Evolutionary conservation across 495 filamentous ascomycete genomes (phyloP).

Genomic region (Hypomontagnella submonticulosa): DNA sequence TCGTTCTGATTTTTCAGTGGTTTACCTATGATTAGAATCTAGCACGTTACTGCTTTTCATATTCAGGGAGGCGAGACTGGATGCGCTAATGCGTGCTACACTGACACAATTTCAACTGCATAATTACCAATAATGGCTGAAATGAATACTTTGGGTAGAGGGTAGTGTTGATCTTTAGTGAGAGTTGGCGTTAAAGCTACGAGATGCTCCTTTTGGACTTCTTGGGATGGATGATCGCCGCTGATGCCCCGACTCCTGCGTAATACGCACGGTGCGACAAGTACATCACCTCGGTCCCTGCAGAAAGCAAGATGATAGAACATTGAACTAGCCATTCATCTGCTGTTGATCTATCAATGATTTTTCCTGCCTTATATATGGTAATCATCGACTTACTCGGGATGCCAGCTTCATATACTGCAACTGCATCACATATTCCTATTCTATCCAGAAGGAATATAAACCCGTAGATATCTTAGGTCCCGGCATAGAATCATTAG

Average conservation of each 20-base stretch:
- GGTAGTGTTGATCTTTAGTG: conserved; percentile 31
- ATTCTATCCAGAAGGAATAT: too few relatives aligned
- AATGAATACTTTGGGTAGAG: conserved; percentile 15
- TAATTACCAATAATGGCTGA: conserved; percentile 27
- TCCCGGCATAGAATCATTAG: too few relatives aligned
- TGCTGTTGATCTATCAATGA: conserved; percentile 28
- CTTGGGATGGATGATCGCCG: conserved; percentile 36
- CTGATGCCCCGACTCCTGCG: conserved; percentile 20
- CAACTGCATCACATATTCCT: too few relatives aligned
- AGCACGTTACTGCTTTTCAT: conserved; percentile 6
- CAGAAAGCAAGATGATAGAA: conserved; percentile 16
- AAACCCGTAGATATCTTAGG: too few relatives aligned
- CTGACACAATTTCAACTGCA: conserved; percentile 22
- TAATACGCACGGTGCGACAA: conserved; percentile 9
- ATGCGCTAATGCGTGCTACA: conserved; percentile 9
- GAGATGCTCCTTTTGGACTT: conserved; percentile 29
- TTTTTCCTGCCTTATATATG: too few relatives aligned
- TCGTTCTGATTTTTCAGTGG: neutral
- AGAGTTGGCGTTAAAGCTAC: conserved; percentile 14
- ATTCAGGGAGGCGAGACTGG: conserved; percentile 8
- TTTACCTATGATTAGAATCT: conserved; percentile 10
- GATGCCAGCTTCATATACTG: too few relatives aligned
- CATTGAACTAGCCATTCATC: conserved; percentile 5
- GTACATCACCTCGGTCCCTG: conserved; percentile 22
- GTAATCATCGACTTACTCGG: too few relatives aligned